Conservation (phyloP, 495 filamentous ascomycete species). For the Penicillium psychrofluorescens region DNA sequence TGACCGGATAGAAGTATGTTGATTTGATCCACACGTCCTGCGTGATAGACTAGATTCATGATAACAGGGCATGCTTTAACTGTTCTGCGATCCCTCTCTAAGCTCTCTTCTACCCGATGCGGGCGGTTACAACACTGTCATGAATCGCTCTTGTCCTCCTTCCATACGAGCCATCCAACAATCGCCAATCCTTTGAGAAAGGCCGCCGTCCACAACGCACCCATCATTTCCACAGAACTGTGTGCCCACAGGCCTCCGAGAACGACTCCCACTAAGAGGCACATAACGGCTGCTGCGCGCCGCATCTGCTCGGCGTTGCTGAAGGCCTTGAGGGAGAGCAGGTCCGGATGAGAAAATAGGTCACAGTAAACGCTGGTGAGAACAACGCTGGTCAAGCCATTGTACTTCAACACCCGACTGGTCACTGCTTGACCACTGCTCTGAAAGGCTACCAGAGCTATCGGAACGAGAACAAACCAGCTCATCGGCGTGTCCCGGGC, state of each 20-base stretch:
- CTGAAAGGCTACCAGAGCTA: slow-evolving; percentile 62
- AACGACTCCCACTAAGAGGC: slow-evolving; percentile 53
- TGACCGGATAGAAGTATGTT: too few species aligned
- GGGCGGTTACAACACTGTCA: too few species aligned
- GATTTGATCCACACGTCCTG: too few species aligned
- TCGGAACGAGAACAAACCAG: slow-evolving; percentile 53
- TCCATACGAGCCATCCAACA: slow-evolving; percentile 51
- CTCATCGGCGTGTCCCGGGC: slow-evolving; percentile 33
- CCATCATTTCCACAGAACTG: slow-evolving; percentile 49
- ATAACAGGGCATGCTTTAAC: too few species aligned
- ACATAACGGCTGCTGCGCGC: slow-evolving; percentile 47
- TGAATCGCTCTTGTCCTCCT: neutral
- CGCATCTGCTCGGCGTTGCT: slow-evolving; percentile 53
- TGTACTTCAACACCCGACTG: slow-evolving; percentile 55
- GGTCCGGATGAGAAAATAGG: slow-evolving; percentile 53
- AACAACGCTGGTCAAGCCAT: slow-evolving; percentile 59
- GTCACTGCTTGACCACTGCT: slow-evolving; percentile 63
- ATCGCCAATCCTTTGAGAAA: slow-evolving; percentile 46
- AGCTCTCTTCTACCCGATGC: too few species aligned
- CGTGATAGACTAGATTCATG: too few species aligned
- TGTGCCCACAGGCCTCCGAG: slow-evolving; percentile 52
- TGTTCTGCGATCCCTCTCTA: too few species aligned
- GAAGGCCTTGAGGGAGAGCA: slow-evolving; percentile 33
- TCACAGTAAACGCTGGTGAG: slow-evolving; percentile 68
- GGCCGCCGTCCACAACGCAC: slow-evolving; percentile 57